phyloP scores from a whole-genome alignment of 2,329 filamentous ascomycete genomes.

The Emmonsiellopsis sp. region DNA sequence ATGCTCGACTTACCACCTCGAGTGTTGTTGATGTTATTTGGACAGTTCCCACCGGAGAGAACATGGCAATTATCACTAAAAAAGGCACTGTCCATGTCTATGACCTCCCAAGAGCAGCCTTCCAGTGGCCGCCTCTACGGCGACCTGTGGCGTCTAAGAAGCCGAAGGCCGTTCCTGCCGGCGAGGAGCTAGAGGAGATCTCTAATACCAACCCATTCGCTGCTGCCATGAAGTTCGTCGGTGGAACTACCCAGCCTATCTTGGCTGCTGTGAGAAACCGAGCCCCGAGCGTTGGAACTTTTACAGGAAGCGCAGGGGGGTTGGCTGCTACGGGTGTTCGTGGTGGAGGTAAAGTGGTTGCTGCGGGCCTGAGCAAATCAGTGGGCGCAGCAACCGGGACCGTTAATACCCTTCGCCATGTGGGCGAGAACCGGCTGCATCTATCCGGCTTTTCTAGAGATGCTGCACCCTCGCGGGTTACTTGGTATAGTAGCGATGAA shows the following conservation, averaged over 20 bases:
- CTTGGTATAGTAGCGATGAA: slow-evolving; percentile 37
- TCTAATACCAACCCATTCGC: slow-evolving; percentile 45
- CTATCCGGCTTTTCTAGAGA: slow-evolving; percentile 32
- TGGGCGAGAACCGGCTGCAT: slow-evolving; percentile 41
- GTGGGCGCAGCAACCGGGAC: slow-evolving; percentile 41
- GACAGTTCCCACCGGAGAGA: slow-evolving; percentile 72
- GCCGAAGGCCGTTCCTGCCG: slow-evolving; percentile 31
- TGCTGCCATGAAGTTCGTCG: slow-evolving; percentile 61
- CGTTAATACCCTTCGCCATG: slow-evolving; percentile 39
- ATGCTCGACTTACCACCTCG: slow-evolving; percentile 83
- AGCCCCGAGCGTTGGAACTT: slow-evolving; percentile 38
- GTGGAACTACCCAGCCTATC: slow-evolving; percentile 51
- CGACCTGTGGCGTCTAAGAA: slow-evolving; percentile 37
- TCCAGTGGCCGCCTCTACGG: slow-evolving; percentile 71
- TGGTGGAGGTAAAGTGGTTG: slow-evolving; percentile 39
- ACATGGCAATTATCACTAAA: slow-evolving; percentile 81
- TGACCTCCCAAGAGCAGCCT: slow-evolving; percentile 72
- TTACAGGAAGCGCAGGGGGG: slow-evolving; percentile 31
- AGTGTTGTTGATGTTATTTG: slow-evolving; percentile 85
- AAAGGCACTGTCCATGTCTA: slow-evolving; percentile 92
- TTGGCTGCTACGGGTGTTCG: slow-evolving; percentile 40
- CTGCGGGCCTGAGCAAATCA: slow-evolving; percentile 42
- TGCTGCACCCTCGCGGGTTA: slow-evolving; percentile 33
- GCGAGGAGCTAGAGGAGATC: slow-evolving; percentile 39
- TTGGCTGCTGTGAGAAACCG: slow-evolving; percentile 56